Evolutionary conservation across 257 asterid genomes (phyloP).

Genomic region (Lycium barbarum): DNA sequence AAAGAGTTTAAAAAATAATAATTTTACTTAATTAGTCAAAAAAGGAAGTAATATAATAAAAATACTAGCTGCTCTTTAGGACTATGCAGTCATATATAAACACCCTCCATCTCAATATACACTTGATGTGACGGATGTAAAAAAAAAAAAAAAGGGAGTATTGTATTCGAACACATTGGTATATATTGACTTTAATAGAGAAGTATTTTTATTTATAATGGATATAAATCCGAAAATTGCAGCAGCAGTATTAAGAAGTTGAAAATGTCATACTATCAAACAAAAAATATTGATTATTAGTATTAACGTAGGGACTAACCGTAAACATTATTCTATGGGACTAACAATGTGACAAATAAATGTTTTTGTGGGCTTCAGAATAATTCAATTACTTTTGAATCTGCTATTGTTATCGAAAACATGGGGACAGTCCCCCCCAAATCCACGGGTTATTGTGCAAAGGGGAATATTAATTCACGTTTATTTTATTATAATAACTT

Average conservation of each 20-base stretch:
- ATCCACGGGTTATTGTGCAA: slow-evolving; percentile 25
- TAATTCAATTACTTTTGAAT: background rate
- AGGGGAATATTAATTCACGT: background rate
- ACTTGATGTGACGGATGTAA: too few species aligned
- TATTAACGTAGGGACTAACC: background rate
- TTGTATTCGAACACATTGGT: too few species aligned
- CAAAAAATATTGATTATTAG: too few species aligned
- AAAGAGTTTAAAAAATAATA: too few species aligned
- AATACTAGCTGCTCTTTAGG: background rate
- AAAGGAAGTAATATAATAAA: background rate
- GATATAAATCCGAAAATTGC: background rate
- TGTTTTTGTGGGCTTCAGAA: slow-evolving; percentile 15
- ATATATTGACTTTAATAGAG: too few species aligned
- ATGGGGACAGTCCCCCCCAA: slow-evolving; percentile 16
- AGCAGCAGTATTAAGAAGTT: background rate
- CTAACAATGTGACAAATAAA: slow-evolving; percentile 3
- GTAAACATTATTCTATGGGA: background rate
- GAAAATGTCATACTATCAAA: too few species aligned
- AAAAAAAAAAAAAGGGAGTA: too few species aligned
- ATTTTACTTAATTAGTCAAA: too few species aligned
- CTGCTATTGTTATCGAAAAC: background rate
- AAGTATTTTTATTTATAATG: too few species aligned
- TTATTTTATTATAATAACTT: background rate
- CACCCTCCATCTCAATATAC: too few species aligned
- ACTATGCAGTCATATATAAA: too few species aligned